Base-by-base conservation (phyloP, 306 rosid genomes). In the Hylodesmum podocarpum region DNA sequence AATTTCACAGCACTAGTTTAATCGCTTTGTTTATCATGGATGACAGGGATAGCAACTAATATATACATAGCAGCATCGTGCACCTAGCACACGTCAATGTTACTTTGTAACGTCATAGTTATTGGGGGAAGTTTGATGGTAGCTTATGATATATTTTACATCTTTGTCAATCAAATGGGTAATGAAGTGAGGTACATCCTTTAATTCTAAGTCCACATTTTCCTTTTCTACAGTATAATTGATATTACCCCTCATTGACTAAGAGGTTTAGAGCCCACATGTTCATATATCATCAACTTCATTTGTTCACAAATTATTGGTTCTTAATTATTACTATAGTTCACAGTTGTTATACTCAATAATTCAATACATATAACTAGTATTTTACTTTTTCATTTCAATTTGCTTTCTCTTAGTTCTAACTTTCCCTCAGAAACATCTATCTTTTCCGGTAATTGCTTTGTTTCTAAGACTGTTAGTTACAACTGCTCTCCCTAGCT, bases 1-100 rank as follows among this genome's bases (percentile, higher is more conserved):
- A 65, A 71, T 65, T 46, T 71, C 39, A 47, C 50, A 39, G 73
- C 74, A 80, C 74, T 53, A 49, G 65, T 61, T 72, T 18, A 57
- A 71, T 72, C 18, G 27, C 28, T 61, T 72, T 70, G 57, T 70
- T 46, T 14, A 31, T 46, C 9, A 31, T 69, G 79, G 14, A 16
- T 64, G 78, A 70, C 57, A 43, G 50, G 63, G 18, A 36, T 61
- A 57, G 34, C 44, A 59, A 71, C 46, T 55, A 63, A 63, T 21
- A 33, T 14, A 33, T 33, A 33, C 4, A 3, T 15, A 55, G 51
- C 12, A 75, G 18, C 53, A 51, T 74, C 43, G 1, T 41, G 44
- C 47, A 27, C 58, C 24, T 4, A 34, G 47, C 29, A 36, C 47
- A 18, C 69, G 15, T 54, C 67, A 8, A 61, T 61, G 16, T 33